Conservation (phyloP, 768 basidiomycete species). For the Rhodosporidiobolus sp. region DNA sequence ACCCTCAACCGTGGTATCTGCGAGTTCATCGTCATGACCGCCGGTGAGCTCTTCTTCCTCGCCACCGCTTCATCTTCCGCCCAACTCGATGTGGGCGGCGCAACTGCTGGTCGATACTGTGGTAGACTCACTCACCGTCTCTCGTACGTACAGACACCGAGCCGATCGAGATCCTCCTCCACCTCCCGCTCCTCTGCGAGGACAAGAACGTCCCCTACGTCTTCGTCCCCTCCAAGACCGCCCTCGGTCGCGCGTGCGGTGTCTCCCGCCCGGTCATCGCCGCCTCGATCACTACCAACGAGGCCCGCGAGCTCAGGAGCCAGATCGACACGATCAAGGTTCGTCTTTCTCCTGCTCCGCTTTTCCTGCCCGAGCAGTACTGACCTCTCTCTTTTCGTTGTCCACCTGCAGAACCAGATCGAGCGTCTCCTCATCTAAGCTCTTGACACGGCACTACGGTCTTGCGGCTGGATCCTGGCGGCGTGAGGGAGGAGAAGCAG, state of each 20-base stretch:
- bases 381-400: not conserved
- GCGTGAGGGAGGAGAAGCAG: not conserved
- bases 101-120: not conserved
- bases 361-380: not conserved
- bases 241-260: conserved; percentile 91
- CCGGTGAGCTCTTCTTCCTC: conserved; percentile 41
- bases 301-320: conserved; percentile 80
- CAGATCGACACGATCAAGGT: conserved; percentile 82
- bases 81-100: not conserved
- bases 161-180: conserved; percentile 93
- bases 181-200: conserved; percentile 94
- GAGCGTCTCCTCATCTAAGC: conserved; percentile 52
- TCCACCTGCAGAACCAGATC: conserved; percentile 47
- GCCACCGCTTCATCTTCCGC: not conserved
- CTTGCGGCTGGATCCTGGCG: too few relatives aligned
- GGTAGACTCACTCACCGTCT: not conserved
- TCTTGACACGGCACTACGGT: too few relatives aligned
- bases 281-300: conserved; percentile 93
- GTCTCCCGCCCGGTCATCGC: conserved; percentile 93
- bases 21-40: conserved; percentile 93
- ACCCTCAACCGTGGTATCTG: conserved; percentile 82
- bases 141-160: conserved; percentile 70
- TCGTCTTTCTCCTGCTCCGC: not conserved
- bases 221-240: conserved; percentile 91
- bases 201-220: conserved; percentile 85